Conservation (phyloP, 768 basidiomycete species). For the Lentinula sp. region DNA sequence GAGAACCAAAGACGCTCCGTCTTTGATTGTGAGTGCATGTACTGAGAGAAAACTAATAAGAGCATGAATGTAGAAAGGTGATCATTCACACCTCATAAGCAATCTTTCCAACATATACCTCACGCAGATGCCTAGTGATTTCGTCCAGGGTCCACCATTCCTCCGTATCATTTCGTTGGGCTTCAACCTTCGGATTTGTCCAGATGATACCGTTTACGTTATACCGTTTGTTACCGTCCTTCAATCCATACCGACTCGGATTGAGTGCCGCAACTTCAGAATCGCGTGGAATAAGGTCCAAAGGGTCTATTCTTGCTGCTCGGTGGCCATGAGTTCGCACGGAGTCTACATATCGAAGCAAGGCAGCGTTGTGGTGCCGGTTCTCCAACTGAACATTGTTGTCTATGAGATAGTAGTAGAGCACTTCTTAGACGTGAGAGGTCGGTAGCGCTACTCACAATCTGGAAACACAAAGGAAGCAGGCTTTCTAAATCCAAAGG, state of each 20-base stretch:
- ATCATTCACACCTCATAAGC: constrained; percentile 63
- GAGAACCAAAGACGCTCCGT: constrained; percentile 89
- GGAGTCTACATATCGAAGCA: constrained; percentile 86
- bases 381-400: constrained; percentile 61
- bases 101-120: constrained; percentile 77
- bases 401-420: constrained; percentile 32
- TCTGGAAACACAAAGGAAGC: constrained; percentile 42
- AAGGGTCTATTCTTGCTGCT: constrained; percentile 80
- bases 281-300: constrained; percentile 83
- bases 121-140: constrained; percentile 63
- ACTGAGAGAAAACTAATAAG: constrained; percentile 25
- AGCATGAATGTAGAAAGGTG: not conserved
- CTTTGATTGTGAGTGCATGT: constrained; percentile 84
- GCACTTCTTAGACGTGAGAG: not conserved
- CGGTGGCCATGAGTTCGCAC: constrained; percentile 83
- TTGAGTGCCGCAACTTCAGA: constrained; percentile 69
- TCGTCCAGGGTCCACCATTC: constrained; percentile 64
- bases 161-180: constrained; percentile 20
- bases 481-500: constrained; percentile 45
- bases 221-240: constrained; percentile 45
- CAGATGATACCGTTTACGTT: constrained; percentile 81
- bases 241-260: constrained; percentile 71
- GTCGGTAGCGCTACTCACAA: constrained; percentile 30
- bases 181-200: constrained; percentile 43
- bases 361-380: constrained; percentile 64